Evolutionary conservation across 257 asterid species (phyloP).

Genomic region (Salvia hispanica): DNA sequence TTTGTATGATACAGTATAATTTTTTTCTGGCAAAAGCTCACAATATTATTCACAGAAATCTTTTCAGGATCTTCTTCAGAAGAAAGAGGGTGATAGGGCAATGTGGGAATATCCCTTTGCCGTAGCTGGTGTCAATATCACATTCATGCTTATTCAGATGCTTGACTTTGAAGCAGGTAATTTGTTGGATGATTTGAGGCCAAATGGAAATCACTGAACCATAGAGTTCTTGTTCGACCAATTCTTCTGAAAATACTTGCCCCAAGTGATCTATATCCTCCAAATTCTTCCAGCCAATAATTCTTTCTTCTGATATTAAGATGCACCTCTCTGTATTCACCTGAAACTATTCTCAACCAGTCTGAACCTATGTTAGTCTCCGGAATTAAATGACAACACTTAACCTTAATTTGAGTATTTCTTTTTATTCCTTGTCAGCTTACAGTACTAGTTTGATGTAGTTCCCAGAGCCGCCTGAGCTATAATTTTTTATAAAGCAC

Average conservation of each 20-base stretch:
- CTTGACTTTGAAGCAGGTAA: constrained; percentile 98
- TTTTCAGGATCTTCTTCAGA: constrained; percentile 93
- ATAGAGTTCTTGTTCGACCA: constrained; percentile 10
- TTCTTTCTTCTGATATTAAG: background rate
- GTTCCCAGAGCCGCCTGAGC: background rate
- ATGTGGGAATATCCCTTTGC: constrained; percentile 99
- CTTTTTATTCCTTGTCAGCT: background rate
- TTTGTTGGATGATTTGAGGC: constrained; percentile 26
- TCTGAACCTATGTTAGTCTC: constrained; percentile 1
- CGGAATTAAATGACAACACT: constrained; percentile 9
- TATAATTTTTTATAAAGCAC: background rate
- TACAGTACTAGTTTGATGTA: background rate
- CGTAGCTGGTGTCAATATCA: constrained; percentile 98
- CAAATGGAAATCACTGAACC: constrained; percentile 1
- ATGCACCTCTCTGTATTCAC: constrained; percentile 17
- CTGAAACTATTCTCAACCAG: constrained; percentile 3
- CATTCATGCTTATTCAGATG: constrained; percentile 99
- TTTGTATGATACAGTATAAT: background rate
- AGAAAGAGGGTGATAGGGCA: constrained; percentile 95
- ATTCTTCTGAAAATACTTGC: background rate
- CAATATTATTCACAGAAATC: constrained; percentile 61
- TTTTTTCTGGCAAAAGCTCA: constrained; percentile 28
- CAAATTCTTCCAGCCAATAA: background rate
- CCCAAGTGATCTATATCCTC: constrained; percentile 23
- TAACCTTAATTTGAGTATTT: constrained; percentile 11